Conservation (phyloP, 768 basidiomycete genomes). For the Suillus occidentalis region DNA sequence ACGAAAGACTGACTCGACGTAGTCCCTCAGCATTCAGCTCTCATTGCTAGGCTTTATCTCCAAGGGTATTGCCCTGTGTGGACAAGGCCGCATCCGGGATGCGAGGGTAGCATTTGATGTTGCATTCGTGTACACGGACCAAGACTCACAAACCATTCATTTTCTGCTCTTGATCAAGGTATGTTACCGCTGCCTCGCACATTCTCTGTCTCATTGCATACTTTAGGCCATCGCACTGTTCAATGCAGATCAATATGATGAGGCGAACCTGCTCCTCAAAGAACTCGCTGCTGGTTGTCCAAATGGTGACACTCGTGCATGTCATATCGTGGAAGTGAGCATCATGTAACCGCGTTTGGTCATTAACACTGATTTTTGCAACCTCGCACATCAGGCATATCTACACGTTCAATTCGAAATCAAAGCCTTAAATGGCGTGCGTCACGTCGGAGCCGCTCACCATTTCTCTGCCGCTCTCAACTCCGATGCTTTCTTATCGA, state of each 20-base stretch:
- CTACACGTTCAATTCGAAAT: neutral
- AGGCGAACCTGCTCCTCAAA: neutral
- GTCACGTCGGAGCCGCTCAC: neutral
- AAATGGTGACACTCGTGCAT: neutral
- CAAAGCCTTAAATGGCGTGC: neutral
- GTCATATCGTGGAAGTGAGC: neutral
- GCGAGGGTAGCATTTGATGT: neutral
- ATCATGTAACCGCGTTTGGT: neutral
- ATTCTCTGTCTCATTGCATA: neutral
- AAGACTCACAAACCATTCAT: neutral
- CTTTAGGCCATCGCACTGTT: neutral
- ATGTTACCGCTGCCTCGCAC: neutral
- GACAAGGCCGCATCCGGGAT: neutral
- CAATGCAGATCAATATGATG: neutral
- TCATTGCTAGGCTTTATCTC: neutral
- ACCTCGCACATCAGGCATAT: neutral
- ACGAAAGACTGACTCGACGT: neutral
- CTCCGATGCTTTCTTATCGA: neutral
- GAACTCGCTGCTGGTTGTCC: neutral
- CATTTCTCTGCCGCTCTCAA: neutral
- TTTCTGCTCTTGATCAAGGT: neutral
- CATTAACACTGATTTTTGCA: neutral
- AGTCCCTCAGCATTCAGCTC: neutral
- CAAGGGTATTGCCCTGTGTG: neutral
- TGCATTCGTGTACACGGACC: neutral